Evolutionary conservation across 2,329 filamentous ascomycete genomes (phyloP), one percentile per base, ranked within the genome.

Genomic region (Fusarium pseudonygamai): DNA sequence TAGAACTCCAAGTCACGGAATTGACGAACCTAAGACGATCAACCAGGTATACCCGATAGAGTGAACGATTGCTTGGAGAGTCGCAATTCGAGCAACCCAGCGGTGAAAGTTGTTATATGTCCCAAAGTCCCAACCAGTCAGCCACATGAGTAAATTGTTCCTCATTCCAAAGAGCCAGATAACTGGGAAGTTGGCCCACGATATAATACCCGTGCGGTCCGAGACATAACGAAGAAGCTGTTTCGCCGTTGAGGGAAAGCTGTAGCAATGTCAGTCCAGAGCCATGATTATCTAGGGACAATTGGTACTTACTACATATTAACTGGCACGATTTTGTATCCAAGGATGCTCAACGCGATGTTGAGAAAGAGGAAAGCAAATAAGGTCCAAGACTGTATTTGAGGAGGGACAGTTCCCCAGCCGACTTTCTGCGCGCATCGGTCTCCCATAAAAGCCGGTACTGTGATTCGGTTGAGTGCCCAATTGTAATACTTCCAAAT

Each of bases 31-130:
- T 24, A 77, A 65, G 6, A 82, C 77, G 3, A 87, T 81, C 30
- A 87, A 79, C 3, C 87, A 68, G 0, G 88, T 85, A 67, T 92
- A 93, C 0, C 87, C 86, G 3, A 91, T 64, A 0, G 90, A 91
- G 75, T 93, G 92, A 0, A 91, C 78, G 4, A 92, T 83, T 3
- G 90, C 91, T 72, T 92, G 86, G 1, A 90, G 64, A 0, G 90
- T 91, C 11, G 90, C 86, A 6, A 92, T 84, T 24, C 91, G 84
- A 0, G 92, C 91, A 7, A 91, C 84, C 85, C 90, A 91, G 1
- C 91, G 88, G 79, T 93, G 92, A 59, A 93, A 92, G 45, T 89
- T 86, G 72, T 89, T 93, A 75, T 90, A 93, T 0, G 89, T 90
- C 4, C 86, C 85, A 78, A 91, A 93, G 16, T 88, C 89, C 91